Conservation (phyloP, 805 yeast genomes). For the Candida broadrunensis region DNA sequence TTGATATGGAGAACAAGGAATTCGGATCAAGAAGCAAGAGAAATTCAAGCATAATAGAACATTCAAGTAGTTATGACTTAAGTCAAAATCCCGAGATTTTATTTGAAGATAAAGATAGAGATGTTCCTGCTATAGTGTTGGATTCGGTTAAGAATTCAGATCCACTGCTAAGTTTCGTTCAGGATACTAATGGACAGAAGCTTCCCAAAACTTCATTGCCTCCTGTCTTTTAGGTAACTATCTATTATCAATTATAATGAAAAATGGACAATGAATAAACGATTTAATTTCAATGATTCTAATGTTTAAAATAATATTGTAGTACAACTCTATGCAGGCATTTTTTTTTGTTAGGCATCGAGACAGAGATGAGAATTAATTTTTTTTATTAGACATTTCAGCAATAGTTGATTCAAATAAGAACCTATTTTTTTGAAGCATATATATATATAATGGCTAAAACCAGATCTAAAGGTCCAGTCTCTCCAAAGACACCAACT, state of each 20-base stretch:
- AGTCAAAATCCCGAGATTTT: constrained; percentile 31
- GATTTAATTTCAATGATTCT: too few species aligned
- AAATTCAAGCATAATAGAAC: not conserved
- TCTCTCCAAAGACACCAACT: constrained; percentile 22
- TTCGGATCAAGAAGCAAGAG: constrained; percentile 1
- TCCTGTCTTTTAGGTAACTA: constrained; percentile 12
- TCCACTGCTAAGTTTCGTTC: not conserved
- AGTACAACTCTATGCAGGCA: not conserved
- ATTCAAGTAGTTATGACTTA: constrained; percentile 14
- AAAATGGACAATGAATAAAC: too few species aligned
- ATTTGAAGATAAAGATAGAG: constrained; percentile 26
- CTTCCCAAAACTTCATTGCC: constrained; percentile 36
- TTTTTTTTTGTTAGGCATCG: not conserved
- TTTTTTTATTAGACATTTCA: not conserved
- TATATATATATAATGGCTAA: constrained; percentile 21
- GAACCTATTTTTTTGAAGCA: too few species aligned
- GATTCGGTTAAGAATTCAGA: constrained; percentile 24
- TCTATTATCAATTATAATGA: too few species aligned
- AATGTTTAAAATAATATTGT: too few species aligned
- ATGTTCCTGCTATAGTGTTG: constrained; percentile 39
- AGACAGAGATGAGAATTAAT: constrained; percentile 2
- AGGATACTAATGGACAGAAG: constrained; percentile 6
- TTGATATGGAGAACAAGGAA: not conserved
- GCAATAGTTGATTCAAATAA: too few species aligned
- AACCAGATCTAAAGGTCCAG: constrained; percentile 28